Percentiles rank a stretch among this genome's conserved stretches.
Conservation (phyloP, 1,139 yeast genomes). For the Zygoascus hellenicus region DNA sequence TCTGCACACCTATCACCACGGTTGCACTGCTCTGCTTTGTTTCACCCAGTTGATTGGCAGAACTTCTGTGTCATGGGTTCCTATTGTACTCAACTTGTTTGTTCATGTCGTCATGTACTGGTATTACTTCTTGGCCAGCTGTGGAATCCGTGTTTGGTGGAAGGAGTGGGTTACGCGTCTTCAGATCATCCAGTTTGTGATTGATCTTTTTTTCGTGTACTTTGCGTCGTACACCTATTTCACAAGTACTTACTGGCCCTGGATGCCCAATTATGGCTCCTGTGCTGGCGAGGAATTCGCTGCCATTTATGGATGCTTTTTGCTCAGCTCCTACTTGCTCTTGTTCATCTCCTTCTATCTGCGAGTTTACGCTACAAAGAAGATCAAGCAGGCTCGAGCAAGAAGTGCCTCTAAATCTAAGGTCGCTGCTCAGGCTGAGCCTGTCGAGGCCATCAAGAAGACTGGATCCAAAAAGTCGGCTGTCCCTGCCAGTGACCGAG, state of each 20-base stretch:
- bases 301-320: conserved; percentile 83
- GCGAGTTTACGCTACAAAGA: conserved; percentile 53
- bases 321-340: conserved; percentile 82
- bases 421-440: background rate
- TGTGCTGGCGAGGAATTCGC: conserved; percentile 94
- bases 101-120: conserved; percentile 98
- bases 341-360: conserved; percentile 92
- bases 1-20: conserved; percentile 95
- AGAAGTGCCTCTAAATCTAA: conserved; percentile 8
- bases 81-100: conserved; percentile 77
- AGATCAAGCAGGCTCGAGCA: conserved; percentile 19
- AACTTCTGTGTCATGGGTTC: conserved; percentile 93
- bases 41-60: conserved; percentile 88
- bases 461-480: background rate
- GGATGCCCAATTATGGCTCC: conserved; percentile 75
- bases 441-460: conserved; percentile 7
- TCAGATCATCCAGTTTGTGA: conserved; percentile 89
- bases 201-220: conserved; percentile 86
- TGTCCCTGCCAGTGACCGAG: conserved; percentile 10
- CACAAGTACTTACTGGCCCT: conserved; percentile 38
- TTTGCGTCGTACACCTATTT: conserved; percentile 71
- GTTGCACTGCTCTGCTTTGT: conserved; percentile 94
- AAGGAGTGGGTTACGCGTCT: conserved; percentile 97
- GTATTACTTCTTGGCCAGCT: conserved; percentile 90
- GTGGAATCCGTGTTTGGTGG: conserved; percentile 99